A percentile compares a stretch with the other conserved stretches of the same genome.
Conservation (phyloP, 176 grass and related monocot genomes). For the Musa acuminata region DNA sequence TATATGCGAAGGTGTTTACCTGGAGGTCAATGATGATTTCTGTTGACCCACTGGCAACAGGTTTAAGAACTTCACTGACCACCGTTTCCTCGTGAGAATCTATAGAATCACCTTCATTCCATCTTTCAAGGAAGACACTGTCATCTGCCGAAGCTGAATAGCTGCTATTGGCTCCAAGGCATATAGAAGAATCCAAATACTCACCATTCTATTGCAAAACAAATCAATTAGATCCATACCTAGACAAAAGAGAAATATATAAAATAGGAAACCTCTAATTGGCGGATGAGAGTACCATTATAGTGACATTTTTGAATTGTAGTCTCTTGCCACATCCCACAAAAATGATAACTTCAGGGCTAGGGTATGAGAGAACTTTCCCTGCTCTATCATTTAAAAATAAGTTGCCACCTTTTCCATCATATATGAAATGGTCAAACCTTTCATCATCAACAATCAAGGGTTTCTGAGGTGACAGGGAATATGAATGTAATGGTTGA, state of each 20-base stretch:
- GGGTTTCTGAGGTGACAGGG: constrained; percentile 72
- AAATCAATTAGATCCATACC: constrained; percentile 16
- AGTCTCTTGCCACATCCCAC: constrained; percentile 61
- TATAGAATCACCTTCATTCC: constrained; percentile 23
- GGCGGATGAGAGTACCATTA: constrained; percentile 61
- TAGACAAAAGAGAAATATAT: not conserved
- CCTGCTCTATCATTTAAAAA: constrained; percentile 68
- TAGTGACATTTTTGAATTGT: constrained; percentile 77
- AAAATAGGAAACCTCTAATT: constrained; percentile 25
- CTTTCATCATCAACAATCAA: constrained; percentile 84
- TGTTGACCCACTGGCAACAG: constrained; percentile 28
- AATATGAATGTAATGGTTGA: constrained; percentile 46
- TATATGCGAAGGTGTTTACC: constrained; percentile 31
- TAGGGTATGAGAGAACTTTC: constrained; percentile 47
- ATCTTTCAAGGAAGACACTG: constrained; percentile 54
- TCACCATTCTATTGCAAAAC: constrained; percentile 56
- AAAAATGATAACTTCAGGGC: constrained; percentile 70
- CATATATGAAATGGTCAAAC: constrained; percentile 84
- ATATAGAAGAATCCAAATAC: constrained; percentile 87
- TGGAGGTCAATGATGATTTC: constrained; percentile 74
- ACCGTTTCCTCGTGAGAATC: constrained; percentile 32
- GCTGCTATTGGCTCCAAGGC: constrained; percentile 64
- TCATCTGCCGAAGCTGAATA: constrained; percentile 86
- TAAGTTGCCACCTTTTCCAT: constrained; percentile 87
- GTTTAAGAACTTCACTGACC: constrained; percentile 22